Evolutionary conservation across 257 asterid species (phyloP).

Genomic region (Plantago elongata): DNA sequence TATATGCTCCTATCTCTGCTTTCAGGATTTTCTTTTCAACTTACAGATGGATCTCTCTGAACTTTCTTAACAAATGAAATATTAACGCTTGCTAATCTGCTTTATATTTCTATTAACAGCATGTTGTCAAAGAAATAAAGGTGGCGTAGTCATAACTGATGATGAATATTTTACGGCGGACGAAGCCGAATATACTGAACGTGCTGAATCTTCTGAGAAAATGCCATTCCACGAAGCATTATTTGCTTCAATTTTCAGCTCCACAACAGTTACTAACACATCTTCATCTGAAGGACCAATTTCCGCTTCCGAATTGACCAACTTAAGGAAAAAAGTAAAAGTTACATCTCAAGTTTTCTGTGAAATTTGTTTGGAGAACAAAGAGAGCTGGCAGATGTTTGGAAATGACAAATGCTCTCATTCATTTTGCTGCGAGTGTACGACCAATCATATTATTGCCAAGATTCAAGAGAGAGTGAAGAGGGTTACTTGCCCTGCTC

Average conservation of each 20-base stretch:
- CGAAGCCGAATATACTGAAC: constrained; percentile 17
- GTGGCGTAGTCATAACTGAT: background rate
- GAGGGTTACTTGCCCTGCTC: constrained; percentile 41
- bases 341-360: constrained; percentile 29
- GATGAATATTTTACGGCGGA: constrained; percentile 13
- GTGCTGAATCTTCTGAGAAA: constrained; percentile 37
- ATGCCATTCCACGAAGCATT: constrained; percentile 44
- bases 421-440: constrained; percentile 62
- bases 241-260: constrained; percentile 34
- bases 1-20: too few relatives aligned
- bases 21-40: too few relatives aligned
- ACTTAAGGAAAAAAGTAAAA: constrained; percentile 14
- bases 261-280: constrained; percentile 15
- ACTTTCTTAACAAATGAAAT: too few relatives aligned
- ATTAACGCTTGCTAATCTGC: too few relatives aligned
- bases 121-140: constrained; percentile 9
- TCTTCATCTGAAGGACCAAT: constrained; percentile 33
- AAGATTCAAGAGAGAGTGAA: constrained; percentile 38
- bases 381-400: constrained; percentile 60
- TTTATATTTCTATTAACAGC: constrained; percentile 11
- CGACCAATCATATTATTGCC: constrained; percentile 38
- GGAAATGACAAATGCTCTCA: constrained; percentile 40
- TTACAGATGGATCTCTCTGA: too few relatives aligned
- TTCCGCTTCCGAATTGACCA: background rate
- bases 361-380: constrained; percentile 57